phyloP scores from a whole-genome alignment of 345 rosid species.

The Citrus inodora region DNA sequence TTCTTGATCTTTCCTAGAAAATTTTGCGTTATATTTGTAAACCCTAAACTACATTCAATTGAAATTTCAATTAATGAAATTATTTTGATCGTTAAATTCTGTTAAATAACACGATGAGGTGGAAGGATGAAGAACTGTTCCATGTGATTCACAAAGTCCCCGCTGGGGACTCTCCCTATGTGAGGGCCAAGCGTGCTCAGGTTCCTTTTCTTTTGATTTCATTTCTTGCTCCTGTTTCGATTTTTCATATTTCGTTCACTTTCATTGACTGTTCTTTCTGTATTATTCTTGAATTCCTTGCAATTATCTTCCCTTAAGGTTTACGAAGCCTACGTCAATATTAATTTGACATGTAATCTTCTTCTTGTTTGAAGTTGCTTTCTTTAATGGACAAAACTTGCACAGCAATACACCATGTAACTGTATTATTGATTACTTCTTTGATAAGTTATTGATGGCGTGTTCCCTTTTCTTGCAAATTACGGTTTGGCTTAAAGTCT shows the following conservation, averaged over 20 bases:
- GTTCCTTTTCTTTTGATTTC: constrained; percentile 17
- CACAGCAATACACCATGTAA: not conserved
- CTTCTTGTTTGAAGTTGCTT: not conserved
- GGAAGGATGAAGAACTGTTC: constrained; percentile 38
- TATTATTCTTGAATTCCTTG: not conserved
- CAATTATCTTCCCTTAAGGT: not conserved
- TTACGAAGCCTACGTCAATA: not conserved
- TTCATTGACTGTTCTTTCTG: not conserved
- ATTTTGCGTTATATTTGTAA: not conserved
- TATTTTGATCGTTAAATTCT: not conserved
- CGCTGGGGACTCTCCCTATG: constrained; percentile 72
- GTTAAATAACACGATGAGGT: constrained; percentile 14
- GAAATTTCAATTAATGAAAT: not conserved
- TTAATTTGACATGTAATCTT: not conserved
- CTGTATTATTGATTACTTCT: not conserved
- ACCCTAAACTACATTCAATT: not conserved
- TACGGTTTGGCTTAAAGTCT: not conserved
- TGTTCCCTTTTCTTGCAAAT: not conserved
- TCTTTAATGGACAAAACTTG: not conserved
- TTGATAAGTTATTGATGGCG: not conserved
- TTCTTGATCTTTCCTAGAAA: not conserved
- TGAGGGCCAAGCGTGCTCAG: constrained; percentile 77
- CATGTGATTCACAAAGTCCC: constrained; percentile 78
- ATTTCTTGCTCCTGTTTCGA: not conserved
- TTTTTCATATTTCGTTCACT: not conserved